Conservation (phyloP, 2,329 filamentous ascomycete genomes). For the Exutisphaerella laricina region DNA sequence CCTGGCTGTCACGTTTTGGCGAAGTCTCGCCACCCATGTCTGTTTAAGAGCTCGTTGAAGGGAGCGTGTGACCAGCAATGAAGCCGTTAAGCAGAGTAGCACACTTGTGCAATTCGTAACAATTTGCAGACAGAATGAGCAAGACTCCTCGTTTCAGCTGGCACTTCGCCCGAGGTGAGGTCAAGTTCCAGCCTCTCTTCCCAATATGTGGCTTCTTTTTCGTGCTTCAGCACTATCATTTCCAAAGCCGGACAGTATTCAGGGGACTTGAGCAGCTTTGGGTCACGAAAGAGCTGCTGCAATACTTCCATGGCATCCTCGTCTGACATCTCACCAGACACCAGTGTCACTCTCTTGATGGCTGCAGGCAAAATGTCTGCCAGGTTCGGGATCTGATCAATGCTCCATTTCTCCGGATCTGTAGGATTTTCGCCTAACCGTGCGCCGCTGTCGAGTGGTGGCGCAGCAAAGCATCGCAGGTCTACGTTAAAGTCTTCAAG, state of each 20-base stretch:
- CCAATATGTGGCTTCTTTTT: neutral
- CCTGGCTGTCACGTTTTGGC: too few species aligned
- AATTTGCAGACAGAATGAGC: neutral
- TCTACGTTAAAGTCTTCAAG: conserved; percentile 9
- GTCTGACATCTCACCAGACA: neutral
- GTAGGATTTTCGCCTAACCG: neutral
- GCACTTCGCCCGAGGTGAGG: neutral
- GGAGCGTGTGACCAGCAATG: too few species aligned
- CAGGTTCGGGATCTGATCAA: neutral
- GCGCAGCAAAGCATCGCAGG: neutral
- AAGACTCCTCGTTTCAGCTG: neutral
- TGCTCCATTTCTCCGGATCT: neutral
- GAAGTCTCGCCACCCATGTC: too few species aligned
- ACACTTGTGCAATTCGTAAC: neutral
- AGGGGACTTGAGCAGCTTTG: neutral
- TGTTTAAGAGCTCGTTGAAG: too few species aligned
- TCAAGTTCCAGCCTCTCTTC: neutral
- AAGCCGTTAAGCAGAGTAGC: neutral
- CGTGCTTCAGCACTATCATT: neutral
- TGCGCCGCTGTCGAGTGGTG: neutral
- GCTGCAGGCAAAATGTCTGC: neutral
- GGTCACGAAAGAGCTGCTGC: neutral
- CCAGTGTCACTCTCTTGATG: neutral
- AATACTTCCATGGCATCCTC: neutral
- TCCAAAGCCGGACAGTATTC: neutral